A percentile compares a stretch with the other conserved stretches of the same genome.
Evolutionary conservation across 108 stramenopile species (phyloP).

Genomic region (Nitzschia sp.): DNA sequence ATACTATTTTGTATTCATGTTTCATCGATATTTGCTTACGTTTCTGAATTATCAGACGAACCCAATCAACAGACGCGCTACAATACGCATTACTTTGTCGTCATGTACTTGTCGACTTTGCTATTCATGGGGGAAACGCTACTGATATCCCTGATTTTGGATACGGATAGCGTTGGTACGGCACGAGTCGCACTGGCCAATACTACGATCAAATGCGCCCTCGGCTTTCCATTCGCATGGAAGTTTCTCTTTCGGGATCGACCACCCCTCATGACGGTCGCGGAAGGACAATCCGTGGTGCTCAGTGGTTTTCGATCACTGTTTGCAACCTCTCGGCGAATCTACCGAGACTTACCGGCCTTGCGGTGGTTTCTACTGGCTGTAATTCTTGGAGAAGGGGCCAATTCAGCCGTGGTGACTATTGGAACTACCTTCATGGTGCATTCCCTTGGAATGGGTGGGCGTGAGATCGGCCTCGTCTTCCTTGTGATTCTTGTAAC

Average conservation of each 20-base stretch:
- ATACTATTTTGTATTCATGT: conserved; percentile 39
- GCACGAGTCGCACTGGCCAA: conserved; percentile 23
- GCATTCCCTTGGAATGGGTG: conserved; percentile 35
- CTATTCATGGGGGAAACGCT: conserved; percentile 39
- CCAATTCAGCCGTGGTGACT: conserved; percentile 32
- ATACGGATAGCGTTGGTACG: conserved; percentile 33
- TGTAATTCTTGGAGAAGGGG: conserved; percentile 50
- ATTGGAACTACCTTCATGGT: conserved; percentile 47
- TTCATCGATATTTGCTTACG: conserved; percentile 29
- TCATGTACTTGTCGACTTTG: conserved; percentile 42
- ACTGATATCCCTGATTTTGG: conserved; percentile 24
- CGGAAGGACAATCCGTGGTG: conserved; percentile 31
- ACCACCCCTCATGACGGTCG: conserved; percentile 31
- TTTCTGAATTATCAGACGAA: conserved; percentile 37
- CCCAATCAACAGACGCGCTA: conserved; percentile 31
- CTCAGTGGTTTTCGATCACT: conserved; percentile 37
- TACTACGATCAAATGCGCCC: conserved; percentile 13
- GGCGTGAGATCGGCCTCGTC: conserved; percentile 41
- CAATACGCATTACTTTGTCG: conserved; percentile 37
- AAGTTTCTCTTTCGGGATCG: conserved; percentile 20
- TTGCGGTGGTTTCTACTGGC: conserved; percentile 58
- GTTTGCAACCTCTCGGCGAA: conserved; percentile 36
- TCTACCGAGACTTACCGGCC: conserved; percentile 37
- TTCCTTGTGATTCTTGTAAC: conserved; percentile 37
- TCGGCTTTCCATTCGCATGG: conserved; percentile 50